Conservation (phyloP, 164 flowering plant genomes). For the Piper betle region DNA sequence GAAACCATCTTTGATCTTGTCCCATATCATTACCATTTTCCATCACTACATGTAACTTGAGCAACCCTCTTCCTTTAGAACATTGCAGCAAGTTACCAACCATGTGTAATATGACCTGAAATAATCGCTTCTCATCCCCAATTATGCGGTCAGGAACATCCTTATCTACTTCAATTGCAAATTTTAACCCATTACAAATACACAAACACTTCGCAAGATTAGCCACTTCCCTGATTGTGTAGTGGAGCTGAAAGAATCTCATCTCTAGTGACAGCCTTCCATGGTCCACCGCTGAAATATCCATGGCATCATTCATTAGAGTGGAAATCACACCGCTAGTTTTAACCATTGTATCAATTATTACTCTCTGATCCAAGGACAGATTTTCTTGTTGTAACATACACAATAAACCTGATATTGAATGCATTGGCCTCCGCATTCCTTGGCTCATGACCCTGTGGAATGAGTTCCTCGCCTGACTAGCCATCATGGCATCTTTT, state of each 20-base stretch:
- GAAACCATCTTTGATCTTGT: conserved; percentile 48
- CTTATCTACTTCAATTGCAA: conserved; percentile 44
- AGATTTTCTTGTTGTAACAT: conserved; percentile 50
- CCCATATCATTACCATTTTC: conserved; percentile 37
- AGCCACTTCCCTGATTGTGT: conserved; percentile 66
- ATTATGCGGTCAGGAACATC: conserved; percentile 51
- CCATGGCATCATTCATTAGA: conserved; percentile 74
- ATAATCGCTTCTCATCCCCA: conserved; percentile 80
- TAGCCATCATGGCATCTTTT: conserved; percentile 80
- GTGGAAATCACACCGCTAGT: conserved; percentile 61
- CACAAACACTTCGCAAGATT: conserved; percentile 74
- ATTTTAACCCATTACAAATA: conserved; percentile 37
- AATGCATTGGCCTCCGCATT: conserved; percentile 86
- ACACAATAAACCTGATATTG: conserved; percentile 77
- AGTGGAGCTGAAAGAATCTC: conserved; percentile 46
- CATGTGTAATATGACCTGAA: conserved; percentile 92
- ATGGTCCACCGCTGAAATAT: conserved; percentile 39
- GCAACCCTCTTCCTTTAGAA: conserved; percentile 20
- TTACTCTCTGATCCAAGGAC: conserved; percentile 33
- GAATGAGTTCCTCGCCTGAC: conserved; percentile 71
- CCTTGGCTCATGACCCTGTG: conserved; percentile 88
- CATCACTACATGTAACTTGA: conserved; percentile 26
- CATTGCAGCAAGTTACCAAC: conserved; percentile 57
- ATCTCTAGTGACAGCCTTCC: conserved; percentile 54
- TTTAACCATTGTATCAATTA: conserved; percentile 60